phyloP scores from a whole-genome alignment of 1,284 basidiomycete species.

The Cryptococcus hybrid region DNA sequence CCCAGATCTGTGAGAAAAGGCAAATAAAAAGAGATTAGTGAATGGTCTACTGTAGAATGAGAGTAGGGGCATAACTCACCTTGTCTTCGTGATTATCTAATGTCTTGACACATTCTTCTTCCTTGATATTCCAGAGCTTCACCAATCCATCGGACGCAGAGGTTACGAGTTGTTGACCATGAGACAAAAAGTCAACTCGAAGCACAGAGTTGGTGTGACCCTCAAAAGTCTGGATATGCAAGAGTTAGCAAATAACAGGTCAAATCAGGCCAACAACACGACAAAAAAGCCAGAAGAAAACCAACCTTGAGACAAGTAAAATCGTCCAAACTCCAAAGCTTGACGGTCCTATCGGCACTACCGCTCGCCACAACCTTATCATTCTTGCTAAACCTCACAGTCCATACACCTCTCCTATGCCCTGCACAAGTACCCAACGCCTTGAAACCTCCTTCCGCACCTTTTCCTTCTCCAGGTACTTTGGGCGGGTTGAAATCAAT shows the following conservation, averaged over 20 bases:
- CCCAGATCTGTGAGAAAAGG: slow-evolving; percentile 67
- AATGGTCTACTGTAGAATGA: not conserved
- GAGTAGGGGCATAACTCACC: slow-evolving; percentile 53
- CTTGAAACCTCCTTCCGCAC: slow-evolving; percentile 55
- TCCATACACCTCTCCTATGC: slow-evolving; percentile 96
- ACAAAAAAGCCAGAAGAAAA: not conserved
- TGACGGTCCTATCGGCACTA: slow-evolving; percentile 91
- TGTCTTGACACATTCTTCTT: slow-evolving; percentile 82
- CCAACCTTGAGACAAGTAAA: slow-evolving; percentile 76
- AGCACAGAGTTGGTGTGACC: slow-evolving; percentile 98
- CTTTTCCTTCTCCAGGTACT: slow-evolving; percentile 15
- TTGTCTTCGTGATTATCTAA: slow-evolving; percentile 97
- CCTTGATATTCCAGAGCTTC: slow-evolving; percentile 90
- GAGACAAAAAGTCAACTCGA: slow-evolving; percentile 81
- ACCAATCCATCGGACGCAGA: slow-evolving; percentile 90
- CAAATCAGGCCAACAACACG: not conserved
- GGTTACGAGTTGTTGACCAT: slow-evolving; percentile 82
- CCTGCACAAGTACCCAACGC: slow-evolving; percentile 88
- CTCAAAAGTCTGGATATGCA: slow-evolving; percentile 71
- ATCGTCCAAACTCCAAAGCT: slow-evolving; percentile 90
- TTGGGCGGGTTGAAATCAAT: slow-evolving; percentile 59
- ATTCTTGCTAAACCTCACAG: slow-evolving; percentile 77
- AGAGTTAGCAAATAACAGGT: slow-evolving; percentile 7
- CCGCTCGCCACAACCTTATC: slow-evolving; percentile 88
- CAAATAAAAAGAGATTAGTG: not conserved